Conservation (phyloP, 768 basidiomycete genomes). For the Tephrocybe sp. region DNA sequence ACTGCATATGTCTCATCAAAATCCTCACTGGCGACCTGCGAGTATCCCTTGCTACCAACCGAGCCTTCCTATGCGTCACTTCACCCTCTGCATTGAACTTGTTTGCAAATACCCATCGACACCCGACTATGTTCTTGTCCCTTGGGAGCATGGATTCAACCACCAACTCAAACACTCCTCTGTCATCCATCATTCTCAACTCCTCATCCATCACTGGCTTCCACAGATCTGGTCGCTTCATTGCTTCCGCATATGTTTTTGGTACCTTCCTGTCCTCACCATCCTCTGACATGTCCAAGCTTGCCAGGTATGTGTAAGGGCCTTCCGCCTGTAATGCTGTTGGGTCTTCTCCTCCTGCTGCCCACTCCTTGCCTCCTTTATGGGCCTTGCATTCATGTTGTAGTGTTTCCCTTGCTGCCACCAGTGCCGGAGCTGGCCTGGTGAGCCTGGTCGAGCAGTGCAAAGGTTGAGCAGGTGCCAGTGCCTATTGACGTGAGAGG, state of each 20-base stretch:
- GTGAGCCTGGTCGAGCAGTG: too few relatives aligned
- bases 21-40: constrained; percentile 33
- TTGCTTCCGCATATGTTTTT: constrained; percentile 11
- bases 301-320: not conserved
- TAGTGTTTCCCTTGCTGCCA: too few relatives aligned
- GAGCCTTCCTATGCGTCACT: constrained; percentile 26
- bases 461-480: too few relatives aligned
- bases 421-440: too few relatives aligned
- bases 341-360: not conserved
- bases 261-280: not conserved
- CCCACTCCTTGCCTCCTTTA: too few relatives aligned
- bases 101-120: constrained; percentile 22
- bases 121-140: constrained; percentile 10
- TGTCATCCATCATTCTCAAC: constrained; percentile 19
- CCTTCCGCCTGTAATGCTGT: not conserved
- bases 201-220: constrained; percentile 14
- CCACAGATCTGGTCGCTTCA: constrained; percentile 17
- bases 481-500: too few relatives aligned
- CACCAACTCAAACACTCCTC: constrained; percentile 17
- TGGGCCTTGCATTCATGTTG: too few relatives aligned
- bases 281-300: not conserved
- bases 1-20: constrained; percentile 21
- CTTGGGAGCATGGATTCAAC: not conserved
- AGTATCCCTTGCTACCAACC: constrained; percentile 24
- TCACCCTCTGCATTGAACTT: constrained; percentile 31